Base-by-base conservation (phyloP, 2,329 filamentous ascomycete genomes). In the Aureobasidium mangrovei region DNA sequence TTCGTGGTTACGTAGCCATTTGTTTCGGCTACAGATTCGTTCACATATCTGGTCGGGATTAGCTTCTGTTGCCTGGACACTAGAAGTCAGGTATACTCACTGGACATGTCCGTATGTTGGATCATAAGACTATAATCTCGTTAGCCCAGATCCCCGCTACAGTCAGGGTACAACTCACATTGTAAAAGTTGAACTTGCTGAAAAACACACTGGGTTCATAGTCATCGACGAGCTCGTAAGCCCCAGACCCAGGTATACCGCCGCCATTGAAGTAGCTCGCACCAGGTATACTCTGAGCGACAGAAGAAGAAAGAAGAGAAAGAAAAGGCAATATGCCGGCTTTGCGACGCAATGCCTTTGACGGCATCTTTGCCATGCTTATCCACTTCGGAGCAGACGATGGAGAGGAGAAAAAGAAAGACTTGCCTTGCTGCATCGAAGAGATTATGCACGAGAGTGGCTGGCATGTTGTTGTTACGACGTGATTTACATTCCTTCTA, bases 161-260 rank as follows among this genome's bases (percentile, higher is more conserved):
- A 4, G 4, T n/a, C 8, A 3, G 4, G 18, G 3, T 7, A 7
- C 6, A n/a, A 71, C 74, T 56, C 72, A 78, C 63, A 45, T 59
- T 63, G 57, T 64, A 67, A 57, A 63, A 70, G 43, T 63, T 63
- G 61, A 68, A 68, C 40, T 68, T 68, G 54, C 62, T 57, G 59
- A 69, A 67, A 57, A 69, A 69, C 42, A 54, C 58, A 1, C 57
- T 46, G n/a, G 62, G 59, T 18, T 58, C 33, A 47, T 69, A 69
- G 26, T 65, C 61, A 51, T 69, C 66, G 3, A 68, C 59, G 12
- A 68, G 55, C 35, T 56, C 44, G 48, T 67, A 68, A 10, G 56
- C 27, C 18, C 58, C 64, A 7, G 62, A 62, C 8, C 58, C 61
- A 38, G 65, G 62, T 7, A 62, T 59, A 27, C 66, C 66, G 46